phyloP scores from a whole-genome alignment of 2,329 filamentous ascomycete species.

The Xylariomycetidae sp. region DNA sequence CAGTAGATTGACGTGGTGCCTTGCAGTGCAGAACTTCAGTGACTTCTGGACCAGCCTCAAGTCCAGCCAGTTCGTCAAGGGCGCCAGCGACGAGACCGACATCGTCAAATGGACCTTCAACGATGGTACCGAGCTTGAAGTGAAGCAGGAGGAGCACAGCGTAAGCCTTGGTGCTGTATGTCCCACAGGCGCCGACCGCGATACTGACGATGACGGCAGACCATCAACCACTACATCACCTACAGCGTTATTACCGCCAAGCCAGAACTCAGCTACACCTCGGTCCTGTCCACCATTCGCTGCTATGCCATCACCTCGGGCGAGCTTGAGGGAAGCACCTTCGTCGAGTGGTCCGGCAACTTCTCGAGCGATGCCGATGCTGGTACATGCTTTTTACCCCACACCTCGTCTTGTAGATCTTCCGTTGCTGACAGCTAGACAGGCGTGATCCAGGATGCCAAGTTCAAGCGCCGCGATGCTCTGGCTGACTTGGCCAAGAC shows the following conservation, averaged over 20 bases:
- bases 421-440: slow-evolving; percentile 9
- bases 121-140: slow-evolving; percentile 61
- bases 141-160: slow-evolving; percentile 72
- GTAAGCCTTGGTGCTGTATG: slow-evolving; percentile 33
- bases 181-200: not conserved
- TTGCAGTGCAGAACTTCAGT: slow-evolving; percentile 54
- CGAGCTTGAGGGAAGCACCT: slow-evolving; percentile 57
- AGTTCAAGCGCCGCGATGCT: slow-evolving; percentile 70
- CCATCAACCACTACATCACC: slow-evolving; percentile 69
- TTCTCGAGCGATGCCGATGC: slow-evolving; percentile 67
- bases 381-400: slow-evolving; percentile 38
- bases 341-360: slow-evolving; percentile 62
- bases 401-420: not conserved
- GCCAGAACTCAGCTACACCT: slow-evolving; percentile 60
- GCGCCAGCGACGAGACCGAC: slow-evolving; percentile 56
- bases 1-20: not conserved
- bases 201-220: slow-evolving; percentile 32
- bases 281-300: slow-evolving; percentile 61
- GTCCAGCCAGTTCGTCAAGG: slow-evolving; percentile 58
- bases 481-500: slow-evolving; percentile 58
- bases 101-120: slow-evolving; percentile 66
- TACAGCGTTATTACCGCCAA: slow-evolving; percentile 64
- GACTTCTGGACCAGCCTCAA: slow-evolving; percentile 61
- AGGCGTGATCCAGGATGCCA: slow-evolving; percentile 69
- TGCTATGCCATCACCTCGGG: slow-evolving; percentile 62